Conservation (phyloP, 306 rosid genomes). For the Hippophae rhamnoides region DNA sequence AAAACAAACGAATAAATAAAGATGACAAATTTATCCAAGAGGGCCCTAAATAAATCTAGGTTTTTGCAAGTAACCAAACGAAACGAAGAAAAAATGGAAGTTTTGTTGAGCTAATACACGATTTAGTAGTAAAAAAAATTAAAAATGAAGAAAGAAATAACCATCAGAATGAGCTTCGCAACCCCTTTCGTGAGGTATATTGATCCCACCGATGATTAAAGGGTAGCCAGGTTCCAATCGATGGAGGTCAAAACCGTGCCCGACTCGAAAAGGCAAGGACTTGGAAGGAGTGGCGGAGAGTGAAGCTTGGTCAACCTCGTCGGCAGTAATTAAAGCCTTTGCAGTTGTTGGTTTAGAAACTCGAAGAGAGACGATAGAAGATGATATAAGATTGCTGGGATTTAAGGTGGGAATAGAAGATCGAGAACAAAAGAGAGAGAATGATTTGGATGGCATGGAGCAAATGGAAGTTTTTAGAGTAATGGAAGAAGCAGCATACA, state of each 20-base stretch:
- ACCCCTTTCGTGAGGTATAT: constrained; percentile 83
- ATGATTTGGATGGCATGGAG: constrained; percentile 11
- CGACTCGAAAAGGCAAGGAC: constrained; percentile 72
- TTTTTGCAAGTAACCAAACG: constrained; percentile 3
- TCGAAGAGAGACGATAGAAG: constrained; percentile 15
- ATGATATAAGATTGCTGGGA: not conserved
- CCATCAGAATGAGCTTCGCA: constrained; percentile 99
- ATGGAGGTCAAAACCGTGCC: constrained; percentile 95
- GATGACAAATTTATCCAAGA: not conserved
- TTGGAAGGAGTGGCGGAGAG: constrained; percentile 40
- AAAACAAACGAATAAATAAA: not conserved
- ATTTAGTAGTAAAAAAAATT: not conserved
- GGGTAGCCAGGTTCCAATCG: constrained; percentile 89
- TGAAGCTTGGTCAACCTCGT: constrained; percentile 22
- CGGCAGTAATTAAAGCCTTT: constrained; percentile 29
- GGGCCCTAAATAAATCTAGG: not conserved
- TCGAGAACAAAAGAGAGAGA: constrained; percentile 3
- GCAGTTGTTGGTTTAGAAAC: constrained; percentile 5
- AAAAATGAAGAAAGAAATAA: constrained; percentile 9
- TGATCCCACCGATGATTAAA: constrained; percentile 83
- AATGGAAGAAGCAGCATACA: constrained; percentile 19
- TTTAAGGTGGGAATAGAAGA: constrained; percentile 5
- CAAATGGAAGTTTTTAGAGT: constrained; percentile 6
- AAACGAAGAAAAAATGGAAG: not conserved
- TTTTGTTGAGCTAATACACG: not conserved